Evolutionary conservation across 2,329 filamentous ascomycete genomes (phyloP).

Genomic region (Gaeumannomyces tritici): DNA sequence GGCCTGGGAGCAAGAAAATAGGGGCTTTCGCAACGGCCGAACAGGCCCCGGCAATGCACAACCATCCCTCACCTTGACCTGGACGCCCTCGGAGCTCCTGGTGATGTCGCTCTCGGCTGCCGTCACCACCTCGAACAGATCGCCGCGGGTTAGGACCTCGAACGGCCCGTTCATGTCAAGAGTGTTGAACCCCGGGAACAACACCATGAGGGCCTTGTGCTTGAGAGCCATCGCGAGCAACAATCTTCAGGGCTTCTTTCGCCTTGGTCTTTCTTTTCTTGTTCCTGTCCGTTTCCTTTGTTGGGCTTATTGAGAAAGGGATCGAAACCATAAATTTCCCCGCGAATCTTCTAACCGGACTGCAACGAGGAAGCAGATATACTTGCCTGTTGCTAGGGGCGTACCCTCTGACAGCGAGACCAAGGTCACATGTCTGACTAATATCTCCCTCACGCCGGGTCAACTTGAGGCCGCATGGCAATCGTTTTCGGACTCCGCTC

Average conservation of each 20-base stretch:
- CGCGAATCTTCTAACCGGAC: no score
- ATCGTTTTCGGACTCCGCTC: neutral
- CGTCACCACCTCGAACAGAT: slow-evolving; percentile 1
- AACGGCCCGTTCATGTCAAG: slow-evolving; percentile 8
- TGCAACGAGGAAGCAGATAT: neutral
- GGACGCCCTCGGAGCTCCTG: slow-evolving; percentile 1
- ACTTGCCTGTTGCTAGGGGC: no score
- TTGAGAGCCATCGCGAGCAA: neutral
- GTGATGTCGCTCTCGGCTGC: slow-evolving; percentile 4
- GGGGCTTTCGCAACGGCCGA: no score
- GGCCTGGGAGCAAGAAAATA: no score
- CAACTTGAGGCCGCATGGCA: neutral
- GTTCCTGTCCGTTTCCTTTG: no score
- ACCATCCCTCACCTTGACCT: neutral
- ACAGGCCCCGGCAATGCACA: no score
- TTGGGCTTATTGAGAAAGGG: no score
- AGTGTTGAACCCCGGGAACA: slow-evolving; percentile 7
- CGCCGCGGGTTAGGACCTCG: slow-evolving; percentile 5
- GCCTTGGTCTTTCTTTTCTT: slow-evolving; percentile 11
- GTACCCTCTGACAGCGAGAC: neutral
- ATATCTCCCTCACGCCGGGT: neutral
- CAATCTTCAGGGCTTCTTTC: neutral
- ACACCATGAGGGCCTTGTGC: neutral
- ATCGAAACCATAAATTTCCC: slow-evolving; percentile 6
- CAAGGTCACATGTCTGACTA: neutral